Conservation (phyloP, 805 yeast genomes). For the Suhomyces pyralidae region DNA sequence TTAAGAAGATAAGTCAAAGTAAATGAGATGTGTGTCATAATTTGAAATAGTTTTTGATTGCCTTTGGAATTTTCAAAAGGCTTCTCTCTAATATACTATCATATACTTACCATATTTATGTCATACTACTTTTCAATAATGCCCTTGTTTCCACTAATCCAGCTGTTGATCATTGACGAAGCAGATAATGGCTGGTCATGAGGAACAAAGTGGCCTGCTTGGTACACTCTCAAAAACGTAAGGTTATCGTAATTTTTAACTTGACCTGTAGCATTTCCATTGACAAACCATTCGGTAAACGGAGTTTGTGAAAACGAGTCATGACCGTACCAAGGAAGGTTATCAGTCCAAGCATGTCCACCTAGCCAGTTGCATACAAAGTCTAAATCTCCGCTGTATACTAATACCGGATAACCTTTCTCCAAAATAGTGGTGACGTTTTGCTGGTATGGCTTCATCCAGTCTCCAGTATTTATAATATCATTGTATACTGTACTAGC, state of each 20-base stretch:
- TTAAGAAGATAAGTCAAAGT: no score
- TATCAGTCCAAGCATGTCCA: not conserved
- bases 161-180: not conserved
- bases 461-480: conserved; percentile 4
- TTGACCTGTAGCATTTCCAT: not conserved
- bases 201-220: not conserved
- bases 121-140: no score
- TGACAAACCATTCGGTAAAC: not conserved
- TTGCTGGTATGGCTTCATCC: not conserved
- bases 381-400: conserved; percentile 46
- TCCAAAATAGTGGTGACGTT: conserved; percentile 39
- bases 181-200: not conserved
- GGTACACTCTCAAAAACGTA: not conserved
- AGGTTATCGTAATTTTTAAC: not conserved
- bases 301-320: not conserved
- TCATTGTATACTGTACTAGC: conserved; percentile 6
- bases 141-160: not conserved
- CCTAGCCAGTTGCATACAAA: conserved; percentile 7
- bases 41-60: no score
- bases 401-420: conserved; percentile 36
- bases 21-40: no score
- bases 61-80: no score
- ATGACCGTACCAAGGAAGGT: not conserved
- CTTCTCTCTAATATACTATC: no score
- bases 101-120: no score